Evolutionary conservation across 2,329 filamentous ascomycete species (phyloP), one percentile per base, ranked within the genome.

Genomic region (Fusarium kyushuense): DNA sequence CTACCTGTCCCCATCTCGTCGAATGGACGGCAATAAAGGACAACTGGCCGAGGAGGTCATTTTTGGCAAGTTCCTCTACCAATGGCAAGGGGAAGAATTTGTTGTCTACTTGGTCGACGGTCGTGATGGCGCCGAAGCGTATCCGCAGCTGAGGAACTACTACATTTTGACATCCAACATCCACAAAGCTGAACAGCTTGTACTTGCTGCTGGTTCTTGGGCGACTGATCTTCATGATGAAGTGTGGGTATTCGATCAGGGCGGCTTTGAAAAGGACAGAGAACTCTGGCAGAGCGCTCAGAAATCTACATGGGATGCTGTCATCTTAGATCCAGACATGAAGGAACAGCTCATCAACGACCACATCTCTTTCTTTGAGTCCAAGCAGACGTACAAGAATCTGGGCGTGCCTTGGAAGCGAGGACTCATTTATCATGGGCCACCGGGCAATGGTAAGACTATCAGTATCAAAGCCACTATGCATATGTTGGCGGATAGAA

Each of bases 391-490:
- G 0, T 54, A 54, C 11, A 30, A 27, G 16, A 13, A 21, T 19
- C 52, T 54, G 2, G 52, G 52, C 2, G 88, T 92, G 6, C 89
- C 90, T 0, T 92, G 90, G 90, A 92, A 92, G 82, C 80, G 89
- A 46, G 89, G 89, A 1, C 79, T 91, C 43, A 91, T 92, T 59
- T 91, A 90, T 73, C 84, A 91, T 64, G 89, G 89, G 0, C 86
- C 88, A 1, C 88, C 82, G 0, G 82, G 82, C 0, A 92, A 91
- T 61, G 90, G 89, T 13, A 92, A 92, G 79, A 92, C 89, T 0
- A 90, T 91, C 69, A 87, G 85, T 33, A 89, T 91, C 79, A 91
- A 91, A 77, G 89, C 90, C 1, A 86, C 88, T 71, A 91, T 92
- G 87, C 84, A 90, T 70, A 84, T 82, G 60, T 81, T 92, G 0